Evolutionary conservation across 2,329 filamentous ascomycete genomes (phyloP), one percentile per base, ranked within the genome.

Genomic region (Diplodia mutila): DNA sequence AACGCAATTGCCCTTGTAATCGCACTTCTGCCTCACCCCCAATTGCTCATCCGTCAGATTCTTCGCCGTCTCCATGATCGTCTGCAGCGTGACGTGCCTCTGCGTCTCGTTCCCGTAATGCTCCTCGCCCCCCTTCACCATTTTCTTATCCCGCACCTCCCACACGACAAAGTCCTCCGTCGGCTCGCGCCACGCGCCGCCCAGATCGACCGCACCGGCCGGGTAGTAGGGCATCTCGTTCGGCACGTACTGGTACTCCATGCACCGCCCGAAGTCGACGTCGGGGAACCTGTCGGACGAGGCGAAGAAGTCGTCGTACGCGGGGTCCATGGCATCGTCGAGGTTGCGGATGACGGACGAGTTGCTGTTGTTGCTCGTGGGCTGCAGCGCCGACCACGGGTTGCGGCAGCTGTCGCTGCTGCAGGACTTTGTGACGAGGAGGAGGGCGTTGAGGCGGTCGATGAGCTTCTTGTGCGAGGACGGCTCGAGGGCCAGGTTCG

Each of bases 161-260:
- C 29, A 32, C 29, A 32, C 29, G 5, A 32, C 7, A 3, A 32
- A 32, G 29, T 32, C 29, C 6, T 32, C 29, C 29, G 29, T 32
- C 29, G 29, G 29, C 29, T n/a, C n/a, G 37, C 37, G 37, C 12
- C 27, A 61, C 55, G 27, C 23, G 21, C 42, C 7, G 7, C 34
- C 55, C 8, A 61, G 37, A 4, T 12, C 2, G 9, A 27, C 34
- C n/a, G 55, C 55, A 9, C 37, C 34, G 8, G 34, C 14, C 12
- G 55, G 55, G 21, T 25, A 61, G 23, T 46, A 61, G 4, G 55
- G 55, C 14, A 9, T 34, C 34, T 61, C 55, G n/a, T 61, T 61
- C 34, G 37, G 11, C 6, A 21, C 8, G 4, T 46, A 27, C 34
- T 61, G 55, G 11, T 16, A 25, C 3, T 48, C 7, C 55, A 61